Base-by-base conservation (phyloP, 1,284 basidiomycete species). In the Fomitopsis schrenkii region DNA sequence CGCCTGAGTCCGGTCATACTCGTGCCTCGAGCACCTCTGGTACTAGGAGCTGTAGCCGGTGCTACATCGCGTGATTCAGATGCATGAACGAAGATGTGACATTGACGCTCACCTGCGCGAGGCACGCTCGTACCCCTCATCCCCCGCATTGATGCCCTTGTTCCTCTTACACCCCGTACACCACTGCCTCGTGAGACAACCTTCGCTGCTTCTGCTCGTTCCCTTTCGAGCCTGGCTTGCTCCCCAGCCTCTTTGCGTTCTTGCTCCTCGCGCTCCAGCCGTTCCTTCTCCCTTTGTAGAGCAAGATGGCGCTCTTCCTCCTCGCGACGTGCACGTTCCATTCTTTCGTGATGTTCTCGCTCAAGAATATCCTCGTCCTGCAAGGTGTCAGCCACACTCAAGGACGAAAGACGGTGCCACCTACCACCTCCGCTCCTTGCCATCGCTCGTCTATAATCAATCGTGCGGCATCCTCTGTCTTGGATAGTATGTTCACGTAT, bases 401-500 rank as follows among this genome's bases (percentile, higher is more conserved):
- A 53, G 26, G 22, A 53, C 9, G 52, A 33, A 38, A 57, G 35
- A 45, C 41, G 59, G 14, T 28, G 30, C 15, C 62, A 72, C 85
- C 73, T 70, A 90, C 90, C 55, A 77, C 82, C 62, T 88, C 85
- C 52, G 84, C 87, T 2, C 90, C 90, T 60, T 82, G 75, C 87
- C 88, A 92, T 62, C 83, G 76, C 63, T 91, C 86, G 70, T 92
- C 90, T 64, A 91, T 85, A 30, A 92, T 83, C 59, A 92, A 71
- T 38, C 80, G 82, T 2, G 87, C 77, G 62, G 83, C 79, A 9
- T 82, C 79, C 70, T 92, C 90, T 0, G 89, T 88, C 69, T 83
- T 85, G 2, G 82, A 81, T n/a, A 93, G 76, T 56, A 91, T 82
- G 46, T 74, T 76, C 48, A 88, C 81, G 68, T 92, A 92, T 78